Conservation (phyloP, 306 rosid species). For the Canavalia gladiata region DNA sequence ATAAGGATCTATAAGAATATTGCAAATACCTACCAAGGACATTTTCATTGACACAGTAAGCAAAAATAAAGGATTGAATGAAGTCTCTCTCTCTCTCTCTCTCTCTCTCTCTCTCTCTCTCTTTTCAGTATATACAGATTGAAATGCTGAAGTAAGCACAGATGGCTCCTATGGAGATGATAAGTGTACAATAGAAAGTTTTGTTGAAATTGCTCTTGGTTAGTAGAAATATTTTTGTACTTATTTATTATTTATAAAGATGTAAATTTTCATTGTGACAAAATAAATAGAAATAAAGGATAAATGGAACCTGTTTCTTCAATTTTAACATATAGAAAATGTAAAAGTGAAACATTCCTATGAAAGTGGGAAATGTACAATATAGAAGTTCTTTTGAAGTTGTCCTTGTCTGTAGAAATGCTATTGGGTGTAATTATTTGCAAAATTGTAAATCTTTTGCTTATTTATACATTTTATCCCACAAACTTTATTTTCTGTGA, state of each 20-base stretch:
- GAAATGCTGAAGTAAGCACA: neutral
- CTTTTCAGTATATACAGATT: neutral
- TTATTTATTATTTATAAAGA: neutral
- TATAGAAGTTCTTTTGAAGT: neutral
- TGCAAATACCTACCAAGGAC: neutral
- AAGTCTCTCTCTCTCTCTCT: no score
- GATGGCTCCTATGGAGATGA: neutral
- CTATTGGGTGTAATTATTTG: no score
- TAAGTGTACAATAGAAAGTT: conserved; percentile 15
- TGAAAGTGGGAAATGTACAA: neutral
- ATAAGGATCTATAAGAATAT: neutral
- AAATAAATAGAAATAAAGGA: neutral
- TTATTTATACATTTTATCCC: neutral
- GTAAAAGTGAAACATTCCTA: neutral
- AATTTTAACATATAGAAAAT: neutral
- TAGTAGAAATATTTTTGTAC: neutral
- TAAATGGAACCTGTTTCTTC: neutral
- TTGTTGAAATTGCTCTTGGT: neutral
- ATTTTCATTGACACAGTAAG: neutral
- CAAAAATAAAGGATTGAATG: neutral
- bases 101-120: neutral
- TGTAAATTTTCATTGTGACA: conserved; percentile 19
- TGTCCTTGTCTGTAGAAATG: neutral
- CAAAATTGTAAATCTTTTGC: neutral
- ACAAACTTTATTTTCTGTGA: no score